Evolutionary conservation across 768 basidiomycete genomes (phyloP).

Genomic region (Rhizopogon rudus): DNA sequence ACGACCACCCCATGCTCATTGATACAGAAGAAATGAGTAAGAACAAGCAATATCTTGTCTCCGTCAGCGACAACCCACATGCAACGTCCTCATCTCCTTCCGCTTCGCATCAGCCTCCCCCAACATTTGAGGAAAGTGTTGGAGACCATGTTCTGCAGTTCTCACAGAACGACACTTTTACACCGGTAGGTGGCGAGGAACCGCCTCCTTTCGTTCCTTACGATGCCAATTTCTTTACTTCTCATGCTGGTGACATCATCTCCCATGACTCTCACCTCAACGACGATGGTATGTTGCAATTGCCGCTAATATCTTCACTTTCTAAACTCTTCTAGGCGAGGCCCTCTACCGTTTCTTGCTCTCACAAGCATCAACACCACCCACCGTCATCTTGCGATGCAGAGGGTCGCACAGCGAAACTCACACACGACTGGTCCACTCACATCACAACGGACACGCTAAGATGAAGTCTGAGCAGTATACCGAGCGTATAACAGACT

Average conservation of each 20-base stretch:
- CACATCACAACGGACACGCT: constrained; percentile 28
- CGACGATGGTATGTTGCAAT: constrained; percentile 42
- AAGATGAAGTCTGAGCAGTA: constrained; percentile 42
- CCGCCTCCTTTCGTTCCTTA: constrained; percentile 65
- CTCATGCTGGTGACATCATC: constrained; percentile 45
- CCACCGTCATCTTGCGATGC: constrained; percentile 42
- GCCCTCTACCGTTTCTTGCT: constrained; percentile 73
- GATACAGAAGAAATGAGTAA: neutral
- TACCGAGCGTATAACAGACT: constrained; percentile 58
- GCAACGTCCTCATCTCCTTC: neutral
- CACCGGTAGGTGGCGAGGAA: constrained; percentile 33
- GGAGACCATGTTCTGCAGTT: constrained; percentile 21
- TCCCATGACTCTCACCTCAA: constrained; percentile 72
- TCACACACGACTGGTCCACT: constrained; percentile 40
- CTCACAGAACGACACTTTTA: constrained; percentile 13
- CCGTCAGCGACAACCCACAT: neutral
- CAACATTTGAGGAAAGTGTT: constrained; percentile 23
- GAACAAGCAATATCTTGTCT: neutral
- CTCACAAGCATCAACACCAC: constrained; percentile 42
- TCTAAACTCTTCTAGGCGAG: constrained; percentile 41
- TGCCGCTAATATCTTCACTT: neutral
- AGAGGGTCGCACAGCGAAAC: constrained; percentile 55
- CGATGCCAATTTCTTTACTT: constrained; percentile 53
- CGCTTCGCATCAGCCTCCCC: constrained; percentile 10
- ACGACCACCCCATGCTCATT: neutral